A percentile compares a stretch with the other conserved stretches of the same genome.
These are phyloP conservation scores for Patellifolia procumbens DNA, from an alignment of 179 eudicot genomes.

Conservation along the genomic window DNA sequence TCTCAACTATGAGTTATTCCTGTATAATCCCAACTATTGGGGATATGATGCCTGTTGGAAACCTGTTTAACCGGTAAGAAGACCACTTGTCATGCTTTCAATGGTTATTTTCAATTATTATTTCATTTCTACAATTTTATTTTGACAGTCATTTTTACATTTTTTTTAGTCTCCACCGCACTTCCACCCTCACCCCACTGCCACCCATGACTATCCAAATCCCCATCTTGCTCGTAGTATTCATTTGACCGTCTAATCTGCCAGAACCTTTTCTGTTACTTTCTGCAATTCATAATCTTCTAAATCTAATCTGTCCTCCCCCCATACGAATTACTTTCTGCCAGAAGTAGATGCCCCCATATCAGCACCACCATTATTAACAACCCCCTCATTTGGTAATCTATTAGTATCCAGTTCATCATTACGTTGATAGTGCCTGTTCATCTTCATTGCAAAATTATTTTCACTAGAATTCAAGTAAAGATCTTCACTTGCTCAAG, in stretches of 20 bases:
- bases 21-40: too few species aligned
- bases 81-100: too few species aligned
- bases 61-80: too few species aligned
- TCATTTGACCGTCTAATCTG: conserved; percentile 97
- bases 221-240: conserved; percentile 93
- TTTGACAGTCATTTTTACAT: too few species aligned
- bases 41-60: too few species aligned
- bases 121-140: too few species aligned
- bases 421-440: conserved; percentile 44
- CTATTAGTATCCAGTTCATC: conserved; percentile 42
- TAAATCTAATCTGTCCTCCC: conserved; percentile 47
- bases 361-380: conserved; percentile 40
- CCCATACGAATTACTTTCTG: conserved; percentile 59
- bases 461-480: conserved; percentile 62
- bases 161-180: too few species aligned
- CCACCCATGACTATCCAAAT: too few species aligned
- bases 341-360: conserved; percentile 43
- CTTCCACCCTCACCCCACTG: too few species aligned
- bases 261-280: conserved; percentile 55
- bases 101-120: too few species aligned
- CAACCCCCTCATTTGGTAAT: conserved; percentile 37
- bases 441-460: conserved; percentile 47
- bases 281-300: conserved; percentile 53
- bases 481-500: too few species aligned
- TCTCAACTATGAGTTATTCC: too few species aligned